phyloP scores from a whole-genome alignment of 176 grass and related monocot species.

The Avena insularis region DNA sequence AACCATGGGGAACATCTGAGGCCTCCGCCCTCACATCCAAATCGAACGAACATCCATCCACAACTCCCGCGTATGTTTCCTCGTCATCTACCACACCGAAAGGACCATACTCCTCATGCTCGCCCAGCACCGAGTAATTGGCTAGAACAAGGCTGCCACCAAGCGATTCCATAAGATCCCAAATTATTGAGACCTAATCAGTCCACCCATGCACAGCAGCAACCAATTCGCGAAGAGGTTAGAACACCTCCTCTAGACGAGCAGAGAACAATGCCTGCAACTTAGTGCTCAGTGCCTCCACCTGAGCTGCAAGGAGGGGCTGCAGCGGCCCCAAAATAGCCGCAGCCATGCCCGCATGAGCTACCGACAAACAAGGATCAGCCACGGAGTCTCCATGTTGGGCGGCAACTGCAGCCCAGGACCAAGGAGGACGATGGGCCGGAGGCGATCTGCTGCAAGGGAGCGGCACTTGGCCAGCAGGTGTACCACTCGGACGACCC shows the following conservation, averaged over 20 bases:
- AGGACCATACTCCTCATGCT: too few relatives aligned
- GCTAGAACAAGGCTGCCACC: too few relatives aligned
- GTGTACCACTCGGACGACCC: not conserved
- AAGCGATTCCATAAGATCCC: too few relatives aligned
- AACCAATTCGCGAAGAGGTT: not conserved
- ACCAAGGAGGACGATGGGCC: not conserved
- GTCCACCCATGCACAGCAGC: not conserved
- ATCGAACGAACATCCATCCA: too few relatives aligned
- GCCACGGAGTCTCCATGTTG: not conserved
- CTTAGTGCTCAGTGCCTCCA: not conserved
- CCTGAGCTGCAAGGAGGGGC: not conserved
- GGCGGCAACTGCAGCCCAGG: not conserved
- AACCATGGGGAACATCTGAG: too few relatives aligned
- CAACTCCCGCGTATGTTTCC: too few relatives aligned
- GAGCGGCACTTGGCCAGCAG: not conserved
- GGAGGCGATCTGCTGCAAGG: not conserved
- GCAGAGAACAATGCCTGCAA: not conserved
- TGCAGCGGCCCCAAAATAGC: not conserved
- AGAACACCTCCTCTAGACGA: not conserved
- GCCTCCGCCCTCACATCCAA: too few relatives aligned
- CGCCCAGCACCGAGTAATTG: too few relatives aligned
- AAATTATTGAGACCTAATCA: not conserved
- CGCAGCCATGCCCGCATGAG: not conserved
- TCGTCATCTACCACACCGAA: too few relatives aligned
- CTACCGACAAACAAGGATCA: not conserved